Conservation (phyloP, 2,329 filamentous ascomycete genomes). For the Botrytis paeoniae region DNA sequence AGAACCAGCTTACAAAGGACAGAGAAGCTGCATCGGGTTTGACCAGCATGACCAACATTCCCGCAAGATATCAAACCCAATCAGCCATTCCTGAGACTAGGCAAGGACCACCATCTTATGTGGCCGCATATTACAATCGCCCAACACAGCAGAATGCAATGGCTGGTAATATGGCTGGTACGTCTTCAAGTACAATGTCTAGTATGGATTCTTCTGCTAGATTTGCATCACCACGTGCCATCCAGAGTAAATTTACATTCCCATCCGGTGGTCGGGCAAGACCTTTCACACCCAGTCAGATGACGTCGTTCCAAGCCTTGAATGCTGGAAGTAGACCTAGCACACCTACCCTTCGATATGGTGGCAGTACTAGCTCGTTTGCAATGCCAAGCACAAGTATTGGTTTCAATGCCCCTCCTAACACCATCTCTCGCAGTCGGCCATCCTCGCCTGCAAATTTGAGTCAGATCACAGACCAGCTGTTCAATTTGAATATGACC, state of each 20-base stretch:
- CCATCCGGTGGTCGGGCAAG: slow-evolving; percentile 10
- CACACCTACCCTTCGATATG: slow-evolving; percentile 13
- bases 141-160: background rate
- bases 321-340: slow-evolving; percentile 7
- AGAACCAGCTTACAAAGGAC: slow-evolving; percentile 3
- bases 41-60: background rate
- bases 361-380: background rate
- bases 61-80: background rate
- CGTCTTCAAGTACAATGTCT: background rate
- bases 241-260: slow-evolving; percentile 13
- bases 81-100: background rate
- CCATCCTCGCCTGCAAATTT: slow-evolving; percentile 13
- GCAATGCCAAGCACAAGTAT: slow-evolving; percentile 2
- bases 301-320: slow-evolving; percentile 11
- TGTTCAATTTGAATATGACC: background rate
- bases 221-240: slow-evolving; percentile 6
- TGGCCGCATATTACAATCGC: slow-evolving; percentile 9
- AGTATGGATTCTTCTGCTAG: background rate
- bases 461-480: slow-evolving; percentile 5
- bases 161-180: background rate
- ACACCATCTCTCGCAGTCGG: slow-evolving; percentile 15
- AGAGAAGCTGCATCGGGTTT: background rate
- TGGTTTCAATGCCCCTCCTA: slow-evolving; percentile 7
- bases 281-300: slow-evolving; percentile 13
- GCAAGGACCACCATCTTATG: background rate